Evolutionary conservation across 345 rosid genomes (phyloP), one percentile per base, ranked within the genome.

Genomic region (Aquilaria malaccensis): DNA sequence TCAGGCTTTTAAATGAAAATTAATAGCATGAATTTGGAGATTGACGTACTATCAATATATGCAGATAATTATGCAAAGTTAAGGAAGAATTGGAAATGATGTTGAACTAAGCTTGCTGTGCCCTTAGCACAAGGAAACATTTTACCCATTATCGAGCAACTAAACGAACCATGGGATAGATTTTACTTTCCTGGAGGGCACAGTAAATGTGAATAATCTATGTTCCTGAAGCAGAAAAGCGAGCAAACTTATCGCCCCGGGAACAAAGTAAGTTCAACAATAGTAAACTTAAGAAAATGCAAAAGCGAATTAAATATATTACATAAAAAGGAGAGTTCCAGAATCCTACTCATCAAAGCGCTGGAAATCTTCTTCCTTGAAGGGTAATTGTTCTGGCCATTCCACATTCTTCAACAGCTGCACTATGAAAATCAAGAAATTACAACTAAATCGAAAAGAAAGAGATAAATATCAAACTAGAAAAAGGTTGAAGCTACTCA

Each of bases 341-440:
- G 11, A 6, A 58, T 41, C 32, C 70, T 81, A 92, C 98, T 86
- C 96, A 55, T 92, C 96, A 64, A 75, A 87, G 37, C 98, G 86
- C 76, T 83, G 96, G 64, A 89, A 89, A 71, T 89, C 93, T 77
- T 86, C 95, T 50, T 82, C 87, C 79, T 82, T 89, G 83, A 89
- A 86, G 37, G 95, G 98, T 58, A 85, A 86, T 61, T 70, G 86
- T 71, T 86, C 95, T 6, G 95, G 98, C 96, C 96, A 88, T 11
- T 83, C 81, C 53, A 82, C 87, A 56, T 88, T 85, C 78, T 63
- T 80, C 85, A 92, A 78, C 31, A 81, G 79, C 95, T 92, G 63
- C 22, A 31, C 46, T 13, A 68, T 30, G 12, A 30, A 58, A 71
- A 58, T 33, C 33, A 65, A 29, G 47, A 30, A 7, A 56, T 43